Conservation (phyloP, 1,139 yeast species). For the Zygosaccharomyces pseudobailii region DNA sequence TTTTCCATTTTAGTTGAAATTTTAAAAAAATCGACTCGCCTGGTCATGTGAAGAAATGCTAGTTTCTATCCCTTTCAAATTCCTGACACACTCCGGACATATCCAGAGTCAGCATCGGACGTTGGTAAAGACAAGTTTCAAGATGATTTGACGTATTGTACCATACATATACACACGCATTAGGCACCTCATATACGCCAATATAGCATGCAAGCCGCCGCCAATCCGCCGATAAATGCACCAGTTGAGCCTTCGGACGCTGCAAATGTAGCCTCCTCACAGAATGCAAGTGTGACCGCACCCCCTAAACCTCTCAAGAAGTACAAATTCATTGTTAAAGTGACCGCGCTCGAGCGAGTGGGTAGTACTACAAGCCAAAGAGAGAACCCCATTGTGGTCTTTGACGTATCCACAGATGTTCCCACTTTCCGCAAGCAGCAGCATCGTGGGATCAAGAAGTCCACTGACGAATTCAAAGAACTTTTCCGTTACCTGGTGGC, state of each 20-base stretch:
- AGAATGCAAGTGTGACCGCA: neutral
- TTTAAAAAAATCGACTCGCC: too few relatives aligned
- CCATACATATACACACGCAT: neutral
- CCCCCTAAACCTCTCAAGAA: conserved; percentile 7
- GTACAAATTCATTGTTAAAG: conserved; percentile 30
- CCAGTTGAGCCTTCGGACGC: neutral
- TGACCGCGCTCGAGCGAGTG: conserved; percentile 36
- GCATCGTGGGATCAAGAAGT: conserved; percentile 74
- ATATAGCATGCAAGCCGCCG: neutral
- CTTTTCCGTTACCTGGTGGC: conserved; percentile 74
- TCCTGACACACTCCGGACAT: neutral
- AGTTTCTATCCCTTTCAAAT: neutral
- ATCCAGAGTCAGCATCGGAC: neutral
- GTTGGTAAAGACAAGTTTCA: neutral
- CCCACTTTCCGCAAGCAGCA: conserved; percentile 70
- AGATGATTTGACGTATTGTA: neutral
- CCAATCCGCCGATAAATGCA: neutral
- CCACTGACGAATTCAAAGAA: conserved; percentile 69
- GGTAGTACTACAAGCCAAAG: conserved; percentile 35
- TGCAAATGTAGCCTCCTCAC: neutral
- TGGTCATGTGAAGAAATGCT: neutral
- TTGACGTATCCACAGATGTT: conserved; percentile 47
- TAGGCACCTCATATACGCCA: neutral
- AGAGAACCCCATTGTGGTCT: conserved; percentile 37
- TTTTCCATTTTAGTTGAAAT: too few relatives aligned